Base-by-base conservation (phyloP, 1,284 basidiomycete genomes). In the Ustilago curta region DNA sequence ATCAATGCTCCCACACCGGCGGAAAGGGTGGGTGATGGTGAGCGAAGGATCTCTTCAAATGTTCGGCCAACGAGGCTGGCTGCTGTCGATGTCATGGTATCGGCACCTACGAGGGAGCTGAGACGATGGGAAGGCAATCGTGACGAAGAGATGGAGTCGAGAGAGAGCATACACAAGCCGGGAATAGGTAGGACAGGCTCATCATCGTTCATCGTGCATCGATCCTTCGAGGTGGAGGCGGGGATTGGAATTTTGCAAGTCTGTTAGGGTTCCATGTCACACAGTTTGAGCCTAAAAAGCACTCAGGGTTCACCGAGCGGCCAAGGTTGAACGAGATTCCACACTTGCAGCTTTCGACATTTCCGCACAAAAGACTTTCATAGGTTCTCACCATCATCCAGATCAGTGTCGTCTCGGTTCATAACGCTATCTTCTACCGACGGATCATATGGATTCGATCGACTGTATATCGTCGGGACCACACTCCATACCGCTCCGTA, bases 41-140 rank as follows among this genome's bases (percentile, higher is more conserved):
- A 53, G 14, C 67, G 61, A n/a, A 70, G 48, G 48, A 70, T 59
- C 21, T 70, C 60, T 27, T 70, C 60, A 23, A 64, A 70, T 16
- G 67, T 64, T 19, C 53, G 39, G 8, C 53, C 61, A n/a, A 45
- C 45, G 3, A 70, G 57, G 16, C 35, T 45, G 6, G 67, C 52
- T 37, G 44, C 49, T 9, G 52, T 21, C 1, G 48, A 53, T 12
- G 61, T 19, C 60, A 63, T n/a, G n/a, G n/a, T n/a, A n/a, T n/a
- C n/a, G n/a, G n/a, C n/a, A n/a, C n/a, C n/a, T n/a, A n/a, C n/a
- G n/a, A n/a, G n/a, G n/a, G n/a, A n/a, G n/a, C n/a, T n/a, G n/a
- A 9, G 35, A 4, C 35, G 35, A 37, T 4, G 35, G 8, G 12
- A 12, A 2, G 35, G 9, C 11, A 16, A 14, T 37, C 14, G 35